Conservation (phyloP, 371 early-diverging fungal genomes). For the Saksenaea oblongispora region DNA sequence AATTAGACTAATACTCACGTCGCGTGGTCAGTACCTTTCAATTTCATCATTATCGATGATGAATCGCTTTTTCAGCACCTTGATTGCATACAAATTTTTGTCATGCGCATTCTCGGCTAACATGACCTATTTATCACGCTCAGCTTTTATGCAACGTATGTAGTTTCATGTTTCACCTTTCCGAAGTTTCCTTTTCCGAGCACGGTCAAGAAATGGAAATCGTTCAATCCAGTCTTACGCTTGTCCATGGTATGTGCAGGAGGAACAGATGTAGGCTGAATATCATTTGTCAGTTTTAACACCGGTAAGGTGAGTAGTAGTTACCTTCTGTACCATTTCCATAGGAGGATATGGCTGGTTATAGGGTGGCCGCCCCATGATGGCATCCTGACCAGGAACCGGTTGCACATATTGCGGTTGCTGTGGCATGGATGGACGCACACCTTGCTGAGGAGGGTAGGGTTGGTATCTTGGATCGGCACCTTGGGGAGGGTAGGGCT, state of each 20-base stretch:
- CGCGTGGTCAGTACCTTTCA: constrained; percentile 55
- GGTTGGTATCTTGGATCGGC: constrained; percentile 21
- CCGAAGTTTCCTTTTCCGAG: constrained; percentile 98
- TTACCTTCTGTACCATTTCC: constrained; percentile 11
- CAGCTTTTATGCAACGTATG: too few relatives aligned
- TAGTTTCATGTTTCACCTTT: constrained; percentile 77
- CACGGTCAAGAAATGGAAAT: constrained; percentile 93
- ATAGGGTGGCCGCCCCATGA: constrained; percentile 11
- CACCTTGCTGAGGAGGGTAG: constrained; percentile 23
- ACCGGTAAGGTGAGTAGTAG: neutral
- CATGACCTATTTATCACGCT: constrained; percentile 70
- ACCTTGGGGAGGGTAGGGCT: constrained; percentile 16
- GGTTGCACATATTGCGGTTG: constrained; percentile 12
- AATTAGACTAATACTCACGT: neutral
- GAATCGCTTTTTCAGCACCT: constrained; percentile 96
- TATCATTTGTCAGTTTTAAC: neutral
- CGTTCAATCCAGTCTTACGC: constrained; percentile 56
- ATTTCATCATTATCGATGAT: constrained; percentile 95
- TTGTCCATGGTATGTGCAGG: constrained; percentile 5
- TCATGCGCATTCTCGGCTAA: constrained; percentile 89
- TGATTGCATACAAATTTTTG: constrained; percentile 92
- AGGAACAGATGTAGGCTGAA: constrained; percentile 21
- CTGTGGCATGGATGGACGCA: constrained; percentile 6
- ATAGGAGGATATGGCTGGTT: constrained; percentile 7
- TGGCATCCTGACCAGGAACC: constrained; percentile 2